Evolutionary conservation across 495 filamentous ascomycete species (phyloP), one percentile per base, ranked within the genome.

Genomic region (Aspergillus haitiensis): DNA sequence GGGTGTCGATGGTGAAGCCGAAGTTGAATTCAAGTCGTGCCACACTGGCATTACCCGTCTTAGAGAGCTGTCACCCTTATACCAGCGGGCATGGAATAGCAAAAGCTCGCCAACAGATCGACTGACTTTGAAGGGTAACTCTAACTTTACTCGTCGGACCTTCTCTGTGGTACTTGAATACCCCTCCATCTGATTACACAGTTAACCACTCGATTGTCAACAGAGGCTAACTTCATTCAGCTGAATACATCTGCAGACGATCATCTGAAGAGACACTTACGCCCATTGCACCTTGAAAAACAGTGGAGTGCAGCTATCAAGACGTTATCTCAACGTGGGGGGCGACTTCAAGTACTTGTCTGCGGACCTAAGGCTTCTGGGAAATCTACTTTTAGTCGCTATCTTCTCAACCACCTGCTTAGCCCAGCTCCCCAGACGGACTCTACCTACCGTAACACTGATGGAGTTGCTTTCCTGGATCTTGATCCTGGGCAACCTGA

Each of bases 401-500:
- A 91, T n/a, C 76, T 96, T 16, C 70, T 81, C 11, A 97, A 96
- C 70, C 82, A 84, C 59, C 76, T 93, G n/a, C 74, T 93, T 27
- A 87, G 85, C 18, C 74, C 69, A 33, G 64, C 70, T 6, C 72
- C 73, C 6, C 69, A 76, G 36, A 63, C 67, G 6, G 74, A 73
- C 44, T 69, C 68, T 7, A 66, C 67, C 39, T 67, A 69, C 60
- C 63, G 49, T 34, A 75, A 73, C 49, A 68, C 71, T 32, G 71
- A 78, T 47, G 74, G 71, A 5, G 82, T 90, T 8, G 82, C 81
- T 49, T 81, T 91, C 45, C 80, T 97, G 7, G 92, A 97, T 65
- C 74, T 96, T 6, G 92, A 97, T 64, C 88, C 91, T 2, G 89
- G 88, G 2, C 90, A 93, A 68, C 90, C 92, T 12, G 91, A 96